These are phyloP conservation scores for Pichia manshurica DNA, from an alignment of 805 yeast genomes.

Conservation along the genomic window DNA sequence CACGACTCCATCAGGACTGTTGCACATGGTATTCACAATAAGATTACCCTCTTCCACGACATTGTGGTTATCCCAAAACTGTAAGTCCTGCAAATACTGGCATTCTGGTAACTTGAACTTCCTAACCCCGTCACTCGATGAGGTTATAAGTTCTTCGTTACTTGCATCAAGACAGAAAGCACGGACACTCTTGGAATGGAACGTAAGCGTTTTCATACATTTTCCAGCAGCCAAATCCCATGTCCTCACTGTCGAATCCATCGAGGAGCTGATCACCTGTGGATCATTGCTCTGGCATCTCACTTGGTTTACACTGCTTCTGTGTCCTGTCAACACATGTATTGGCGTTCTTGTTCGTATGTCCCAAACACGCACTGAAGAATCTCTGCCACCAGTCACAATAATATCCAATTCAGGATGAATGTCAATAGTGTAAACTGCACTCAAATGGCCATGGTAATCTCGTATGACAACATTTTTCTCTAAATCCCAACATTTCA, in stretches of 20 bases:
- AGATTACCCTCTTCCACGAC: constrained; percentile 29
- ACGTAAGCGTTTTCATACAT: constrained; percentile 66
- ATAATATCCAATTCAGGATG: constrained; percentile 85
- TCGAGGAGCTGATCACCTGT: constrained; percentile 75
- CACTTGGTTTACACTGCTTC: constrained; percentile 65
- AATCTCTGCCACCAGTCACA: constrained; percentile 86
- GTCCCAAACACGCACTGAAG: constrained; percentile 89
- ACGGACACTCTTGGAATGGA: constrained; percentile 78
- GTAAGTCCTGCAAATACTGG: constrained; percentile 47
- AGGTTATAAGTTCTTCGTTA: constrained; percentile 73
- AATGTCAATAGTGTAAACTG: constrained; percentile 74
- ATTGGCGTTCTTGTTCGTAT: constrained; percentile 72
- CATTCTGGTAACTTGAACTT: constrained; percentile 85
- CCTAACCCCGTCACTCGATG: constrained; percentile 72
- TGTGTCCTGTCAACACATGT: constrained; percentile 77
- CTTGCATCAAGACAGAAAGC: constrained; percentile 62
- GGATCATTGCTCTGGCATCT: constrained; percentile 70
- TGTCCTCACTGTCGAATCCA: constrained; percentile 78
- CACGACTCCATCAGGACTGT: constrained; percentile 53
- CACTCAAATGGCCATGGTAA: constrained; percentile 91
- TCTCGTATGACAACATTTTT: constrained; percentile 74
- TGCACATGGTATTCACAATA: constrained; percentile 63
- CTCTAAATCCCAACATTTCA: constrained; percentile 95
- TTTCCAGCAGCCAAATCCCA: constrained; percentile 88
- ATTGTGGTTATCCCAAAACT: constrained; percentile 37